Percentiles rank a stretch among this genome's conserved stretches.
phyloP scores from a whole-genome alignment of 2,329 filamentous ascomycete genomes.

The Alternaria postmessia region DNA sequence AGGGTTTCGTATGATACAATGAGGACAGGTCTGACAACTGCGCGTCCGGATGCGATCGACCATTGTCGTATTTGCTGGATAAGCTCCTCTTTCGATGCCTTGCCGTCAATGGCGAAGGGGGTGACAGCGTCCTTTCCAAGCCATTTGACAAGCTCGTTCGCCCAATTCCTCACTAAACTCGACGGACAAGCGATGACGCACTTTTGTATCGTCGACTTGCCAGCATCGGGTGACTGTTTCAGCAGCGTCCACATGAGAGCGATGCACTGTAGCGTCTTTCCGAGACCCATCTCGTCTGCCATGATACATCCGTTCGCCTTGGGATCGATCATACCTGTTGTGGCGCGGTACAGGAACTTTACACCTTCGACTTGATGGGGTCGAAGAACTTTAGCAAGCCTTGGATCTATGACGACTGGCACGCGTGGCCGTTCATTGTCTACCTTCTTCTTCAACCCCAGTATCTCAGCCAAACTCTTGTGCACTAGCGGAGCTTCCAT shows the following conservation, averaged over 20 bases:
- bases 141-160: conserved; percentile 97
- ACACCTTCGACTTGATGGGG: conserved; percentile 98
- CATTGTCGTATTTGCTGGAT: conserved; percentile 91
- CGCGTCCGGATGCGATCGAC: conserved; percentile 89
- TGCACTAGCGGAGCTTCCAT: conserved; percentile 82
- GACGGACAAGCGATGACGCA: conserved; percentile 97
- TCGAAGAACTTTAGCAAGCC: conserved; percentile 84
- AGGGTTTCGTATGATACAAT: conserved; percentile 98
- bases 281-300: conserved; percentile 98
- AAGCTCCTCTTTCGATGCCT: conserved; percentile 92
- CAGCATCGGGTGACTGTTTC: conserved; percentile 95
- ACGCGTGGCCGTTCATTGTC: conserved; percentile 85
- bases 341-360: conserved; percentile 94
- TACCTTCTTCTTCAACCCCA: conserved; percentile 91
- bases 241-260: conserved; percentile 94
- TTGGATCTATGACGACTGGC: conserved; percentile 96
- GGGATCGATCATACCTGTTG: conserved; percentile 92
- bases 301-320: conserved; percentile 98
- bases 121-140: conserved; percentile 88
- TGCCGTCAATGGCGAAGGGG: conserved; percentile 96
- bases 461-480: conserved; percentile 92
- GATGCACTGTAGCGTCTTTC: conserved; percentile 97
- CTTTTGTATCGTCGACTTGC: conserved; percentile 92
- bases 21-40: conserved; percentile 89
- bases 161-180: conserved; percentile 97